phyloP scores from a whole-genome alignment of 1,139 yeast genomes.

The Protomyces inundatus region DNA sequence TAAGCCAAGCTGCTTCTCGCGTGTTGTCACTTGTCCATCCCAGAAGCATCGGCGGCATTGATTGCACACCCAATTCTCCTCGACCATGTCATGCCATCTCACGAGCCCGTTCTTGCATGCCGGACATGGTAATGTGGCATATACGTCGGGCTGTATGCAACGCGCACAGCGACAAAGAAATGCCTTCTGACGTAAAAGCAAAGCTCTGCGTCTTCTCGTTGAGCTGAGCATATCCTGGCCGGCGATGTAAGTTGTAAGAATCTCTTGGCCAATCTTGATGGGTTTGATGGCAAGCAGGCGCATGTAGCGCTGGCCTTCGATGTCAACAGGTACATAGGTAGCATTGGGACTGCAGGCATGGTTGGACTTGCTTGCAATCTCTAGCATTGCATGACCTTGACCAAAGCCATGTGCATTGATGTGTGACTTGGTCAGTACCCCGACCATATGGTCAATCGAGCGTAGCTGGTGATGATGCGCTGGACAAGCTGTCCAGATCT shows the following conservation, averaged over 20 bases:
- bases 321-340: neutral
- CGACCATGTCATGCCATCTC: slow-evolving; percentile 4
- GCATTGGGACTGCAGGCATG: slow-evolving; percentile 22
- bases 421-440: slow-evolving; percentile 12
- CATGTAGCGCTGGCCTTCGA: neutral
- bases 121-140: slow-evolving; percentile 16
- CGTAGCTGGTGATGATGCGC: neutral
- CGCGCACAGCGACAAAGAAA: slow-evolving; percentile 11
- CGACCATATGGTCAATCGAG: slow-evolving; percentile 2
- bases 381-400: slow-evolving; percentile 16
- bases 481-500: neutral
- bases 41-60: slow-evolving; percentile 13
- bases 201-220: slow-evolving; percentile 1
- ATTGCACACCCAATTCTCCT: slow-evolving; percentile 12
- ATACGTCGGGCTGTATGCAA: slow-evolving; percentile 5
- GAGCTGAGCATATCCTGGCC: slow-evolving; percentile 19
- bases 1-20: neutral
- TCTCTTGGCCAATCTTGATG: slow-evolving; percentile 2
- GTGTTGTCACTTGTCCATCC: slow-evolving; percentile 15
- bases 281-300: slow-evolving; percentile 14
- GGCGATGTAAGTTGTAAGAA: slow-evolving; percentile 17
- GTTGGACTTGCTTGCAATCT: slow-evolving; percentile 14
- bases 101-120: neutral
- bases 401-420: slow-evolving; percentile 14
- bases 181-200: slow-evolving; percentile 4